These are phyloP conservation scores for Solanum lignicaule DNA, from an alignment of 257 asterid species.

Conservation along the genomic window DNA sequence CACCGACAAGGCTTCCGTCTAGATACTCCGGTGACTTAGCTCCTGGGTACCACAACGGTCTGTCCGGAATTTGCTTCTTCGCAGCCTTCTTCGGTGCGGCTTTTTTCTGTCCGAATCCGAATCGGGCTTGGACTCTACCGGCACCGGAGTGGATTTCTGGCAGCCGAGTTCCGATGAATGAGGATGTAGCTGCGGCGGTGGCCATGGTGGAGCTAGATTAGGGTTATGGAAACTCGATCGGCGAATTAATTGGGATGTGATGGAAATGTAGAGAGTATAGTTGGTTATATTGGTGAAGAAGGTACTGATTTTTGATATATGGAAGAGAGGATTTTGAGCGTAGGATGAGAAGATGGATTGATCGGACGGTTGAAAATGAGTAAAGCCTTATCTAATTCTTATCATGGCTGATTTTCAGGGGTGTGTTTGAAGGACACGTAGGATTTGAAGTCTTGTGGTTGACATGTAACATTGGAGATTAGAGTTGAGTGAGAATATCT, in stretches of 20 bases:
- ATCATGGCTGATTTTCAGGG: slow-evolving; percentile 38
- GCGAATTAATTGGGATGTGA: not conserved
- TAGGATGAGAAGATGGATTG: slow-evolving; percentile 33
- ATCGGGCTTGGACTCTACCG: slow-evolving; percentile 63
- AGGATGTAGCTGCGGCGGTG: slow-evolving; percentile 65
- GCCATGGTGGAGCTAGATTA: slow-evolving; percentile 28
- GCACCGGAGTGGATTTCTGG: slow-evolving; percentile 43
- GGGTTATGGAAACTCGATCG: not conserved
- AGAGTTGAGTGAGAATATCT: not conserved
- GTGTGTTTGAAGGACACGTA: slow-evolving; percentile 15
- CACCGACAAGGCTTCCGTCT: slow-evolving; percentile 80
- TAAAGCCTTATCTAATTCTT: slow-evolving; percentile 62
- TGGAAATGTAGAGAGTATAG: slow-evolving; percentile 29
- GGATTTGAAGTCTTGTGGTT: slow-evolving; percentile 28
- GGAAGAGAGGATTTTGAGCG: slow-evolving; percentile 15
- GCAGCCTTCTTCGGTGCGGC: slow-evolving; percentile 39
- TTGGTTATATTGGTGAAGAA: slow-evolving; percentile 4
- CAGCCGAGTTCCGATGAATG: slow-evolving; percentile 69
- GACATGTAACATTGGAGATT: not conserved
- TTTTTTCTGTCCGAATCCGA: slow-evolving; percentile 55
- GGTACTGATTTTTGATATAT: slow-evolving; percentile 28
- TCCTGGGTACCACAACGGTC: slow-evolving; percentile 90
- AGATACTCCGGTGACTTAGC: slow-evolving; percentile 76
- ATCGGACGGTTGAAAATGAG: slow-evolving; percentile 36
- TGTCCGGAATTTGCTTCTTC: slow-evolving; percentile 27